These are phyloP conservation scores for Trypanosoma platydactyli DNA, from an alignment of 208 protist genomes.

Conservation along the genomic window DNA sequence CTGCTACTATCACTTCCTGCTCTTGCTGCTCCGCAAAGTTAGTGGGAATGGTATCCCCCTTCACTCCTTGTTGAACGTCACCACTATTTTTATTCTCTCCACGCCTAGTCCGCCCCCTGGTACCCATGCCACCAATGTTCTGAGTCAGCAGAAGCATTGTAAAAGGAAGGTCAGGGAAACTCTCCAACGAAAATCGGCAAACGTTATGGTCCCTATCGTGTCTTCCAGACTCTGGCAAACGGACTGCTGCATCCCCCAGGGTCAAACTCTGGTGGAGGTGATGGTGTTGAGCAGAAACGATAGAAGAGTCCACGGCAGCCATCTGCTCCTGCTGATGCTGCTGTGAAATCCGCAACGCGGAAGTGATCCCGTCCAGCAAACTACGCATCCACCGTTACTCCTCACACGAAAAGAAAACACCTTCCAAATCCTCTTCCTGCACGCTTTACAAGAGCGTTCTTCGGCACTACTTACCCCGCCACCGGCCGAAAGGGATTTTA, in stretches of 20 bases:
- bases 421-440: too few species aligned
- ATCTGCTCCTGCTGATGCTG: constrained; percentile 4
- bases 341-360: constrained; percentile 25
- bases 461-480: too few species aligned
- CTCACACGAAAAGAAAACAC: too few species aligned
- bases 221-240: too few species aligned
- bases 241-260: too few species aligned
- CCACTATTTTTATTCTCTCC: background rate
- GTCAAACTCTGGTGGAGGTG: too few species aligned
- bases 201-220: background rate
- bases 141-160: constrained; percentile 70
- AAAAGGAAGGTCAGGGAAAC: constrained; percentile 33
- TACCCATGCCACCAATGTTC: constrained; percentile 71
- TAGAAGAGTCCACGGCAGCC: background rate
- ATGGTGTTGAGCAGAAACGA: background rate
- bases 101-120: background rate
- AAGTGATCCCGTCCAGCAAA: constrained; percentile 33
- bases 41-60: background rate
- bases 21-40: background rate
- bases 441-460: too few species aligned
- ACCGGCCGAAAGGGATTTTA: too few species aligned
- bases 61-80: background rate
- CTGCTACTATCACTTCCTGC: constrained; percentile 13
- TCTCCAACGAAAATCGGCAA: constrained; percentile 16
- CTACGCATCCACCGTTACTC: constrained; percentile 20